Conservation (phyloP, 2,329 filamentous ascomycete genomes). For the Knufia petricola region DNA sequence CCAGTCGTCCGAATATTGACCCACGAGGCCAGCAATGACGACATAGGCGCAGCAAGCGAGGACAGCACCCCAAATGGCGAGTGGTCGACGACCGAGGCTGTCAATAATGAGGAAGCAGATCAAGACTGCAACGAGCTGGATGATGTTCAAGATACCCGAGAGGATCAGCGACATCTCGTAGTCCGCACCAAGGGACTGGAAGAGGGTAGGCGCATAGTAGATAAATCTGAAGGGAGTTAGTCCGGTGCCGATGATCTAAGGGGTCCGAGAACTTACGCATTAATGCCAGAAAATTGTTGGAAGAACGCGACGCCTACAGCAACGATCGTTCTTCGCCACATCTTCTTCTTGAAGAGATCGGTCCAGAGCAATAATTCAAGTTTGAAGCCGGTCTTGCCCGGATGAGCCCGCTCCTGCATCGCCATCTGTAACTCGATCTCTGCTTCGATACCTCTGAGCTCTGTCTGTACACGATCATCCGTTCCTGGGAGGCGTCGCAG, state of each 20-base stretch:
- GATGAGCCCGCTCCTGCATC: slow-evolving; percentile 33
- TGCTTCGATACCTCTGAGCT: slow-evolving; percentile 42
- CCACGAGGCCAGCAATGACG: slow-evolving; percentile 42
- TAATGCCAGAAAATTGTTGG: slow-evolving; percentile 47
- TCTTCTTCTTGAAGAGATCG: slow-evolving; percentile 43
- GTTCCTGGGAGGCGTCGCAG: slow-evolving; percentile 41
- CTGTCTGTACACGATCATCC: slow-evolving; percentile 43
- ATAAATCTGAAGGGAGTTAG: no score
- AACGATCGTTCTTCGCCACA: slow-evolving; percentile 42
- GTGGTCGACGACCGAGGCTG: slow-evolving; percentile 35
- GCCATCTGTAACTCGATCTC: slow-evolving; percentile 46
- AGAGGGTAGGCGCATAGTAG: no score
- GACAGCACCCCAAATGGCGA: slow-evolving; percentile 37
- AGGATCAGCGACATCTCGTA: background rate
- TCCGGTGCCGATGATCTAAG: no score
- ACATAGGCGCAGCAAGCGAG: slow-evolving; percentile 38
- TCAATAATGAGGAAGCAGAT: slow-evolving; percentile 18
- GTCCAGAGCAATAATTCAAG: slow-evolving; percentile 41
- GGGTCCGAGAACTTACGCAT: no score
- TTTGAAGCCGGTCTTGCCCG: slow-evolving; percentile 32
- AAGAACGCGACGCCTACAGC: slow-evolving; percentile 49
- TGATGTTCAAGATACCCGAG: background rate
- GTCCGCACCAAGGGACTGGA: no score
- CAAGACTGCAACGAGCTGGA: background rate
- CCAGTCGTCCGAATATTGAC: slow-evolving; percentile 43